Conservation (phyloP, 1,139 yeast species). For the Pichia sp. region DNA sequence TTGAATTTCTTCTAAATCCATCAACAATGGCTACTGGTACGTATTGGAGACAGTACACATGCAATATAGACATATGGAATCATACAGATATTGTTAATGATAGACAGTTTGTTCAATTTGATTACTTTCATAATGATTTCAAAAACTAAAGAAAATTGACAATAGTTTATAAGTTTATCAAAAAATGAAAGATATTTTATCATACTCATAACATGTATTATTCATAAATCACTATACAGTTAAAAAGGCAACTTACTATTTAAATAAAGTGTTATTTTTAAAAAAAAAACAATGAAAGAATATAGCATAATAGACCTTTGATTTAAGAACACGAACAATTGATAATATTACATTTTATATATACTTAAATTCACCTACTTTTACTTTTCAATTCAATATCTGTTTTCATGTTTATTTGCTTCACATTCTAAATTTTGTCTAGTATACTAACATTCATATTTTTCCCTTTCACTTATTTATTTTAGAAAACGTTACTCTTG, state of each 20-base stretch:
- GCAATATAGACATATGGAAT: not conserved
- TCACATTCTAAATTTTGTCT: not conserved
- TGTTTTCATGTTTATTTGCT: not conserved
- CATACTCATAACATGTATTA: no score
- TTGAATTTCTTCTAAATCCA: slow-evolving; percentile 3
- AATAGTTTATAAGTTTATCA: no score
- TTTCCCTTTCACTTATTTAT: not conserved
- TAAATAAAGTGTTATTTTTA: no score
- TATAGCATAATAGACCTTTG: no score
- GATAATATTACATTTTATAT: no score
- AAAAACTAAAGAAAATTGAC: no score
- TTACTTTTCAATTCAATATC: not conserved
- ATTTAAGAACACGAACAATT: no score
- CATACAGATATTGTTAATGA: not conserved
- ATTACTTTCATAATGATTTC: not conserved
- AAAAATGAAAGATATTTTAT: no score
- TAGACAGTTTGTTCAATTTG: not conserved
- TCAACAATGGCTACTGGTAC: slow-evolving; percentile 28
- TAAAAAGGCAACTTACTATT: no score
- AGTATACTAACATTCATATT: slow-evolving; percentile 16
- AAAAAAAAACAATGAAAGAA: no score
- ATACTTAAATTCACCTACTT: not conserved
- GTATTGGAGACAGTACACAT: slow-evolving; percentile 8
- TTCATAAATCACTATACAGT: no score
- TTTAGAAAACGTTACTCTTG: slow-evolving; percentile 63